Evolutionary conservation across 495 filamentous ascomycete species (phyloP).

Genomic region (Talaromyces trachyspermus): DNA sequence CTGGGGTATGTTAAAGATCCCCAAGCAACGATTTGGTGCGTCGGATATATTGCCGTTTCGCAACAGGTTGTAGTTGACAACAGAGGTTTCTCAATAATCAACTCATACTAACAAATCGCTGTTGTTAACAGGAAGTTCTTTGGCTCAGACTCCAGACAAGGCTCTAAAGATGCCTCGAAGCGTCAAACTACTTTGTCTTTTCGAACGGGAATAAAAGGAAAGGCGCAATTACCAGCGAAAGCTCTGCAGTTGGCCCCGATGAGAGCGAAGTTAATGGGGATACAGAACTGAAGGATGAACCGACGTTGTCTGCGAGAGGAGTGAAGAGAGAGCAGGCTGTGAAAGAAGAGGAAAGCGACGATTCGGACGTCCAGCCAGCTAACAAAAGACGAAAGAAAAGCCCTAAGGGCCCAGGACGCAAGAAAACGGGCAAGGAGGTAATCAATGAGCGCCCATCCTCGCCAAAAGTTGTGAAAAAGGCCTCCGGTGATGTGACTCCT

Average conservation of each 20-base stretch:
- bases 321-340: conserved; percentile 34
- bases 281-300: conserved; percentile 2
- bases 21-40: conserved; percentile 81
- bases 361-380: conserved; percentile 47
- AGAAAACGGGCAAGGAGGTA: conserved; percentile 14
- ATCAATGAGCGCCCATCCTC: conserved; percentile 17
- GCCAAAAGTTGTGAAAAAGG: conserved; percentile 23
- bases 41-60: conserved; percentile 17
- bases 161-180: conserved; percentile 35
- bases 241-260: conserved; percentile 25
- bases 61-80: no score
- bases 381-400: conserved; percentile 31
- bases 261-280: conserved; percentile 23
- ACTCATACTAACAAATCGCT: conserved; percentile 2
- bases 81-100: no score
- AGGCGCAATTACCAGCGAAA: conserved; percentile 11
- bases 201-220: conserved; percentile 29
- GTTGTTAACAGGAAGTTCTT: conserved; percentile 32
- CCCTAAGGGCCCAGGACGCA: conserved; percentile 17
- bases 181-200: conserved; percentile 74
- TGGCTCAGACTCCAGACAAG: conserved; percentile 27
- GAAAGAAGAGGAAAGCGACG: conserved; percentile 36
- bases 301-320: conserved; percentile 7
- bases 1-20: conserved; percentile 83
- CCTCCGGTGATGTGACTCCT: conserved; percentile 27